phyloP scores from a whole-genome alignment of 169 alveolate genomes.

The Eimeria praecox region DNA sequence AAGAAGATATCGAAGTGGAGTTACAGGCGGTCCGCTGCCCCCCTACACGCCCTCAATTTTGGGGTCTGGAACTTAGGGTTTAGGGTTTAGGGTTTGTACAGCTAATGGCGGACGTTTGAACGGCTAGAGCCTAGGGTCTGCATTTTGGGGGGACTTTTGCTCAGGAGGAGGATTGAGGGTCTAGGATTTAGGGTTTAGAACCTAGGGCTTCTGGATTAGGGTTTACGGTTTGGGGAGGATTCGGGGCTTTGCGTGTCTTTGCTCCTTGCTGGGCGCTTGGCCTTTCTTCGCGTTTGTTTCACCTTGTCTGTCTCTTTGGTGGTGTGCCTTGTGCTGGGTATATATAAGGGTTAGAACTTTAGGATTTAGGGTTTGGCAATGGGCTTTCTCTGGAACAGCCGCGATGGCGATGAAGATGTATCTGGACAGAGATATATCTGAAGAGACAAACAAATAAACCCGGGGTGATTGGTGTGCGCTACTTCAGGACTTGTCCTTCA shows the following conservation, averaged over 20 bases:
- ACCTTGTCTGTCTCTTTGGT: background rate
- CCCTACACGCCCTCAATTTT: background rate
- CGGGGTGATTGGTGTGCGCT: conserved; percentile 8
- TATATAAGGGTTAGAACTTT: background rate
- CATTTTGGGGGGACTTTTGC: background rate
- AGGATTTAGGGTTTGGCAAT: background rate
- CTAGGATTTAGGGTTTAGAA: background rate
- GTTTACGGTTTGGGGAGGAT: background rate
- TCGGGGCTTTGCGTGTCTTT: background rate
- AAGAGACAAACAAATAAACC: background rate
- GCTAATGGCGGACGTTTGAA: too few relatives aligned
- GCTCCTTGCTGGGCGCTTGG: background rate
- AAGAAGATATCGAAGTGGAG: conserved; percentile 78
- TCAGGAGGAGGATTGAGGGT: background rate
- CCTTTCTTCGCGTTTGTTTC: background rate
- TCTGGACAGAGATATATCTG: background rate
- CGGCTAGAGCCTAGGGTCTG: background rate
- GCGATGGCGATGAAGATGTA: background rate
- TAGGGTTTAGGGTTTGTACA: background rate
- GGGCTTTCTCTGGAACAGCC: background rate
- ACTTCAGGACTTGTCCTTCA: conserved; percentile 51
- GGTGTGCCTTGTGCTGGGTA: background rate
- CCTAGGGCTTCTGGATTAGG: too few relatives aligned
- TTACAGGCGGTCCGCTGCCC: conserved; percentile 63
- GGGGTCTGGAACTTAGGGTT: background rate